Base-by-base conservation (phyloP, 78 protist genomes). In the Dictyostelium discoideum region DNA sequence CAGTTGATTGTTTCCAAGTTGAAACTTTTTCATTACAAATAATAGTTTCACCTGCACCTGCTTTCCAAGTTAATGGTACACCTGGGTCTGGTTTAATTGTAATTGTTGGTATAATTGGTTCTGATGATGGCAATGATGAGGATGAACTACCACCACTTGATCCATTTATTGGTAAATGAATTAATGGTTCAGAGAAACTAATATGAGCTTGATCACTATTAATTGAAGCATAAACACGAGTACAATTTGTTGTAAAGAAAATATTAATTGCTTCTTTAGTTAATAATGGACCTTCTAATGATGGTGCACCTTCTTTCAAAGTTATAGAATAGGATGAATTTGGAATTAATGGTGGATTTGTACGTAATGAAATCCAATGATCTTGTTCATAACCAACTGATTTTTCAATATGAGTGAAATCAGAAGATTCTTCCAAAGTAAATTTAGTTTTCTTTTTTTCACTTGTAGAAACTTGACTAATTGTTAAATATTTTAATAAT, bases 31-130 rank as follows among this genome's bases (percentile, higher is more conserved):
- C 29, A 24, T 54, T 22, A 39, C 48, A 48, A 63, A 60, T 16
- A 11, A 84, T 20, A 2, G 5, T 76, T 10, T 42, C 26, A 80
- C 46, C 42, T 4, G 5, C 24, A 5, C 26, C 69, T 26, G n/a
- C 11, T n/a, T 40, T n/a, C 89, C 88, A 90, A 13, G 65, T 37
- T n/a, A 90, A 42, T 7, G 83, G 81, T 1, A 82, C 1, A 67
- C 95, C 95, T 22, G 89, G 88, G 20, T 90, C 88, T 65, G 95
- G 95, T 29, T 40, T 48, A 5, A 90, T 84, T 10, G 44, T 54
- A 32, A 90, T 48, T 3, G 32, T 57, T 32, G 88, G 88, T 7
- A 90, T 37, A 4, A 46, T 76, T 44, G 74, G 73, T 9, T 42
- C 42, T 1, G 20, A 24, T 26, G 3, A 50, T 14, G 60, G n/a